phyloP scores from a whole-genome alignment of 2,329 filamentous ascomycete genomes.

The Blastomyces silverae region DNA sequence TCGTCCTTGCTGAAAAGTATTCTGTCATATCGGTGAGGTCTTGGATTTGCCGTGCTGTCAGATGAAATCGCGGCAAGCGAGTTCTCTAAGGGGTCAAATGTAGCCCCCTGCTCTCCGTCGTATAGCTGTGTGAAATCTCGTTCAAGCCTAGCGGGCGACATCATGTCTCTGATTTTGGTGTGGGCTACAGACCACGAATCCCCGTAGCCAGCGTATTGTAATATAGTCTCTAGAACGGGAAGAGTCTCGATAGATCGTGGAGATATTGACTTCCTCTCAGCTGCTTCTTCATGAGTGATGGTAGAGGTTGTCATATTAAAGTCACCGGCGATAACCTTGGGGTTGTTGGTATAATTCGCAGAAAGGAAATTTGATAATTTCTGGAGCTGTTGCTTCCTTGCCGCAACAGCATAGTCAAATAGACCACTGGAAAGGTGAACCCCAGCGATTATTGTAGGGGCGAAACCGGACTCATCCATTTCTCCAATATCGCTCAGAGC shows the following conservation, averaged over 20 bases:
- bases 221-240: slow-evolving; percentile 42
- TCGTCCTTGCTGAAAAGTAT: slow-evolving; percentile 48
- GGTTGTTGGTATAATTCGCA: slow-evolving; percentile 37
- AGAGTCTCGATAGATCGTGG: slow-evolving; percentile 42
- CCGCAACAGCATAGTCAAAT: slow-evolving; percentile 51
- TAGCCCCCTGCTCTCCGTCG: slow-evolving; percentile 58
- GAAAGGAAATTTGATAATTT: slow-evolving; percentile 46
- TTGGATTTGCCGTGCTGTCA: slow-evolving; percentile 44
- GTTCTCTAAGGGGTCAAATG: slow-evolving; percentile 56
- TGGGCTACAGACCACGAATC: slow-evolving; percentile 50
- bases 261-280: slow-evolving; percentile 51
- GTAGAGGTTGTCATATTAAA: slow-evolving; percentile 59
- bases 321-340: slow-evolving; percentile 57
- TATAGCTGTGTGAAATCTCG: slow-evolving; percentile 33
- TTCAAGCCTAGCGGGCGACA: slow-evolving; percentile 28
- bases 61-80: slow-evolving; percentile 49
- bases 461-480: slow-evolving; percentile 25
- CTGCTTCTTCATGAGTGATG: slow-evolving; percentile 49
- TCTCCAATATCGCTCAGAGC: slow-evolving; percentile 36
- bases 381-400: slow-evolving; percentile 53
- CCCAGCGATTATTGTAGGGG: slow-evolving; percentile 48
- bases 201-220: slow-evolving; percentile 44
- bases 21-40: slow-evolving; percentile 60
- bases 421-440: slow-evolving; percentile 58
- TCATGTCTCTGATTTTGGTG: slow-evolving; percentile 41